Conservation (phyloP, 2,329 filamentous ascomycete genomes). For the Colletotrichum zoysiae region DNA sequence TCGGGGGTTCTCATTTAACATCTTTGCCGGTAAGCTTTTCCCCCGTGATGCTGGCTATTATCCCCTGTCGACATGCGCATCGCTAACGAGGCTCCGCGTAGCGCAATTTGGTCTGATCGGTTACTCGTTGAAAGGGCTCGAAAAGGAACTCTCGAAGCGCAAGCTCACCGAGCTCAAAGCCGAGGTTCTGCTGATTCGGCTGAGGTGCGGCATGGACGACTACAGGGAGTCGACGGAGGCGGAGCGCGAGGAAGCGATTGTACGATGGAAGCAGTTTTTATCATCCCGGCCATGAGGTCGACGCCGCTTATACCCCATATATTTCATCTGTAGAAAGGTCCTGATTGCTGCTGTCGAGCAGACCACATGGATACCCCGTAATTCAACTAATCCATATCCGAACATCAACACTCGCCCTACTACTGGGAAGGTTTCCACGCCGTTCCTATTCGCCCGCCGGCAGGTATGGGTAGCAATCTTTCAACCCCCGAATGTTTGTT, state of each 20-base stretch:
- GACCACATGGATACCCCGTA: not conserved
- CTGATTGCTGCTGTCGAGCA: not conserved
- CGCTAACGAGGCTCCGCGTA: conserved; percentile 30
- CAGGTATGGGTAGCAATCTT: not conserved
- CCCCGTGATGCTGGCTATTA: not conserved
- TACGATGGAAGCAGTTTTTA: conserved; percentile 46
- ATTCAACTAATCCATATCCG: not conserved
- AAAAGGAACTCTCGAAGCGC: conserved; percentile 59
- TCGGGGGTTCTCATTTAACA: conserved; percentile 59
- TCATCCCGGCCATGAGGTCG: conserved; percentile 11
- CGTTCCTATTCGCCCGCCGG: not conserved
- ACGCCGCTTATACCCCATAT: conserved; percentile 11
- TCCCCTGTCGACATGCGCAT: not conserved
- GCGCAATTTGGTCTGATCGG: conserved; percentile 63
- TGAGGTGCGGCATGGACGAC: conserved; percentile 49
- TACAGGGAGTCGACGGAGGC: conserved; percentile 44
- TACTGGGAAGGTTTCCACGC: not conserved
- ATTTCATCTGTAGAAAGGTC: conserved; percentile 21
- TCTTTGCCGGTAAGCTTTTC: conserved; percentile 50
- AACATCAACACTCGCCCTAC: conserved; percentile 41
- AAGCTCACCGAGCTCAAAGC: conserved; percentile 50
- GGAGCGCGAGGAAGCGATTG: conserved; percentile 44
- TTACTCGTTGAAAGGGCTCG: conserved; percentile 66
- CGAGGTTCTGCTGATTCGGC: conserved; percentile 50
- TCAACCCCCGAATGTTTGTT: not conserved